A percentile compares a stretch with the other conserved stretches of the same genome.
Conservation (phyloP, 2,329 filamentous ascomycete species). For the Paraphaeosphaeria sporulosa region DNA sequence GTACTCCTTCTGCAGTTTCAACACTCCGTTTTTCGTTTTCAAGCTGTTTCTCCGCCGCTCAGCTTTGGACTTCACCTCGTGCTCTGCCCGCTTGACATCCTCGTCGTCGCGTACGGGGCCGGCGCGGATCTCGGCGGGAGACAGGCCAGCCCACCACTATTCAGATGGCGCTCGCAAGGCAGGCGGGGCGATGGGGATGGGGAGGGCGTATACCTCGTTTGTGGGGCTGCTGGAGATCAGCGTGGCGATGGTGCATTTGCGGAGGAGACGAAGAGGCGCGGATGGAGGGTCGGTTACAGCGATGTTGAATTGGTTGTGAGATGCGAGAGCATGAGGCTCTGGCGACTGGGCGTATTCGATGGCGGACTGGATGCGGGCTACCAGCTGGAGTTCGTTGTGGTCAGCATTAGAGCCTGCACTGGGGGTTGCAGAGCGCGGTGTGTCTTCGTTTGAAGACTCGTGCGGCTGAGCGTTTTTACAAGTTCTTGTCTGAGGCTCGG, state of each 20-base stretch:
- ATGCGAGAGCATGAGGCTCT: neutral
- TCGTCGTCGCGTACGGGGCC: neutral
- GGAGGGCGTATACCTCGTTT: neutral
- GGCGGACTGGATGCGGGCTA: neutral
- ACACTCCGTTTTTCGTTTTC: neutral
- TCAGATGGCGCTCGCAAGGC: neutral
- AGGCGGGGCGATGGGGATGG: neutral
- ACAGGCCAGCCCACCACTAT: conserved; percentile 4
- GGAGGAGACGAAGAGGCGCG: neutral
- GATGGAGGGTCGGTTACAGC: neutral
- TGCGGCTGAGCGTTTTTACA: too few relatives aligned
- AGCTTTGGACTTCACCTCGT: neutral
- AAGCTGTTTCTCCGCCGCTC: neutral
- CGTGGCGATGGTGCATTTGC: neutral
- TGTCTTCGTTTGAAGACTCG: too few relatives aligned
- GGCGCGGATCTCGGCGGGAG: neutral
- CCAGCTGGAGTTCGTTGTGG: neutral
- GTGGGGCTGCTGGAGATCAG: neutral
- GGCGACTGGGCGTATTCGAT: neutral
- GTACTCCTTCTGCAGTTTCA: neutral
- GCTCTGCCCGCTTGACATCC: neutral
- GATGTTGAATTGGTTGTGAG: neutral
- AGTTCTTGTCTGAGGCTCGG: too few relatives aligned
- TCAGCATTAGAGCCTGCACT: neutral
- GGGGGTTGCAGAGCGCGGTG: too few relatives aligned